phyloP scores from a whole-genome alignment of 2,329 filamentous ascomycete genomes.

The Penicillium janthinellum region DNA sequence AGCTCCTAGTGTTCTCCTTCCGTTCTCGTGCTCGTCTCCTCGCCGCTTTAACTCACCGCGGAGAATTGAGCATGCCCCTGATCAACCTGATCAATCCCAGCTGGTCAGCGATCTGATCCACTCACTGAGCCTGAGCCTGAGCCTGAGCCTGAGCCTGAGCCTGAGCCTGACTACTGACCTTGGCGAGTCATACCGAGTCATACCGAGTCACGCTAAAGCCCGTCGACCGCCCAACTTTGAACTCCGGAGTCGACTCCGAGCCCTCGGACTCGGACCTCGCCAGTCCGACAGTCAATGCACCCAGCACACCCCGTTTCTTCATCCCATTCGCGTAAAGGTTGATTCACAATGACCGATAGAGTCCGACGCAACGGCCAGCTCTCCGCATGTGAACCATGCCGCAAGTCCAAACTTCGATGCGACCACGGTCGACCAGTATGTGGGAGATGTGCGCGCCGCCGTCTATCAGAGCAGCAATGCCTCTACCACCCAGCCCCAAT shows the following conservation, averaged over 20 bases:
- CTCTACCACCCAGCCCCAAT: conserved; percentile 9
- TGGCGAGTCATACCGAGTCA: not conserved
- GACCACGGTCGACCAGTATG: not conserved
- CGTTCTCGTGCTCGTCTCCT: too few relatives aligned
- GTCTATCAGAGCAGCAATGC: not conserved
- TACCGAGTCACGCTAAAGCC: not conserved
- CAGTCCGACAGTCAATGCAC: not conserved
- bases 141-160: too few relatives aligned
- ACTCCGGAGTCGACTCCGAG: not conserved
- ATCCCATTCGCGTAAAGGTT: not conserved
- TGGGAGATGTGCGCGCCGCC: not conserved
- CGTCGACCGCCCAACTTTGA: not conserved
- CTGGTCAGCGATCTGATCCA: too few relatives aligned
- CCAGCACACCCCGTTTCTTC: not conserved
- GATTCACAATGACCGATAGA: not conserved
- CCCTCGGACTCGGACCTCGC: not conserved
- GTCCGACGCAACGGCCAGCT: conserved; percentile 3
- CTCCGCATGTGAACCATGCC: not conserved
- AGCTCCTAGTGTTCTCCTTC: too few relatives aligned
- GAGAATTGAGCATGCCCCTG: too few relatives aligned
- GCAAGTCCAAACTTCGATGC: conserved; percentile 2
- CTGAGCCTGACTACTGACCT: too few relatives aligned
- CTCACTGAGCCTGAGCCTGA: too few relatives aligned
- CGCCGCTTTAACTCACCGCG: too few relatives aligned
- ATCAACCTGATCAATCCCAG: too few relatives aligned